A percentile compares a stretch with the other conserved stretches of the same genome.
These are phyloP conservation scores for Dioscorea alata DNA, from an alignment of 106 monocot genomes.

Conservation along the genomic window DNA sequence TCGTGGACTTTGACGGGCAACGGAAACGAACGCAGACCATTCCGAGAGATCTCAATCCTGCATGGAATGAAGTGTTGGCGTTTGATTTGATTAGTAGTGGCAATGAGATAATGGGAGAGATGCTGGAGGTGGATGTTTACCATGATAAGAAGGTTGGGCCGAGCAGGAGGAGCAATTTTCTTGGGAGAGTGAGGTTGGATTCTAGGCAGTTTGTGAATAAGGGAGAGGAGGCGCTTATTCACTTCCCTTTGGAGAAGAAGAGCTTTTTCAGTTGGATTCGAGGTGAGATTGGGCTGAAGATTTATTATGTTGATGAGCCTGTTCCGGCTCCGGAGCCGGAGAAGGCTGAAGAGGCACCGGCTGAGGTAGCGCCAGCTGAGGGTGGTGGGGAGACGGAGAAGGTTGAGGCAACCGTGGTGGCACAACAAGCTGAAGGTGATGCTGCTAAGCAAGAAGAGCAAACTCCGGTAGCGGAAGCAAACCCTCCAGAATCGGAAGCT, in stretches of 20 bases:
- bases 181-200: conserved; percentile 67
- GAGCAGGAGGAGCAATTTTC: conserved; percentile 56
- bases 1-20: conserved; percentile 85
- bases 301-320: conserved; percentile 64
- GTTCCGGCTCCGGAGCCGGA: conserved; percentile 12
- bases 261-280: conserved; percentile 72
- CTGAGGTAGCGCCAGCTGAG: background rate
- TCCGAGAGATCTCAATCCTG: conserved; percentile 56
- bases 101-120: conserved; percentile 20
- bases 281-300: conserved; percentile 59
- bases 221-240: conserved; percentile 80
- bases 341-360: background rate
- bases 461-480: conserved; percentile 9
- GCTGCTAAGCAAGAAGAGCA: background rate
- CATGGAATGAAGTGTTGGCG: conserved; percentile 66
- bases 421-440: conserved; percentile 1
- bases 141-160: conserved; percentile 53
- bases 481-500: conserved; percentile 5
- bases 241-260: conserved; percentile 88
- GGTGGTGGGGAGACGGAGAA: background rate
- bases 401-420: conserved; percentile 3
- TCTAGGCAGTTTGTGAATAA: conserved; percentile 49
- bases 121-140: conserved; percentile 58
- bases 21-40: conserved; percentile 56
- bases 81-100: conserved; percentile 29